A percentile compares a stretch with the other conserved stretches of the same genome.
phyloP scores from a whole-genome alignment of 2,329 filamentous ascomycete species.

The Thelonectria blattea region DNA sequence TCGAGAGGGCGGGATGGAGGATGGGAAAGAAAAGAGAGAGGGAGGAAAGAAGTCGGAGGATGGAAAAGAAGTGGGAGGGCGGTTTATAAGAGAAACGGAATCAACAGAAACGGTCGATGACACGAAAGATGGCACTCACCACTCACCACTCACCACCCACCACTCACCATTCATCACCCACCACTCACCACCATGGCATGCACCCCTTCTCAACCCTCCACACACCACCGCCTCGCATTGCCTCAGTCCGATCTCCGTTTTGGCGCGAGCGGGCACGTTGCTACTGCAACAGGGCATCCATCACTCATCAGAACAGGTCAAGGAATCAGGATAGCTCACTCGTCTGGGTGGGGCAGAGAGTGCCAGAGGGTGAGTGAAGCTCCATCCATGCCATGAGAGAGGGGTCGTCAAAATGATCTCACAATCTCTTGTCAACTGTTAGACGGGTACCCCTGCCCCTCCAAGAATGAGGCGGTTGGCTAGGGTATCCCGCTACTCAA shows the following conservation, averaged over 20 bases:
- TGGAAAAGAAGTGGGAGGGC: conserved; percentile 8
- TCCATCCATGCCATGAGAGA: neutral
- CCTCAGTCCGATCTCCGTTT: conserved; percentile 6
- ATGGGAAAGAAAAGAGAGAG: conserved; percentile 24
- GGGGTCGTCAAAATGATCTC: conserved; percentile 32
- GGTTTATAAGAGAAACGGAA: conserved; percentile 28
- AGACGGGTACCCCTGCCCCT: conserved; percentile 18
- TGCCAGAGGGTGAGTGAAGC: neutral
- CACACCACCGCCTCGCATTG: conserved; percentile 7
- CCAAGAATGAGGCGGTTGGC: neutral
- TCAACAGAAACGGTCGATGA: conserved; percentile 22
- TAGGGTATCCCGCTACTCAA: conserved; percentile 25
- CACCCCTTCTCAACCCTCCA: neutral
- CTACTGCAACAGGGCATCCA: conserved; percentile 1
- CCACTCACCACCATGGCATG: neutral
- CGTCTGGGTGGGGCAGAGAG: conserved; percentile 30
- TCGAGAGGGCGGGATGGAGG: conserved; percentile 19
- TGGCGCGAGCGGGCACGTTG: conserved; percentile 8
- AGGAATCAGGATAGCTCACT: conserved; percentile 18
- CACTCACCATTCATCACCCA: conserved; percentile 8
- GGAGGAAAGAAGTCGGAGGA: conserved; percentile 21
- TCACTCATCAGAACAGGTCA: neutral
- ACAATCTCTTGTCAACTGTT: conserved; percentile 24
- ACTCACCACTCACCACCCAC: neutral
- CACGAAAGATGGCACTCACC: conserved; percentile 30